These are phyloP conservation scores for Cladochytrium replicatum DNA, from an alignment of 192 early-diverging fungal species.

Conservation along the genomic window DNA sequence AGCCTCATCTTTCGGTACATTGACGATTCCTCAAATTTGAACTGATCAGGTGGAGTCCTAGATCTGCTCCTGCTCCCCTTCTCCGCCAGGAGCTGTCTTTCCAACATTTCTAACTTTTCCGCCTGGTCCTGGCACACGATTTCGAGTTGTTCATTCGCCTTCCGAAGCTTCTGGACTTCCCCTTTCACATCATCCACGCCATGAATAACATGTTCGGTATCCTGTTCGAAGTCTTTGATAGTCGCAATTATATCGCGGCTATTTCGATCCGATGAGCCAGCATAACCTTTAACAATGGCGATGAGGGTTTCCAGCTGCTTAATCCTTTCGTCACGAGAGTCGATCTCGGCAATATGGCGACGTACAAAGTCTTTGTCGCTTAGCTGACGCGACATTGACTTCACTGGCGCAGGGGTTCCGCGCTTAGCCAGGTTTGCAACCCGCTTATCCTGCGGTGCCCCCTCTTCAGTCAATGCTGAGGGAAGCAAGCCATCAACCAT, in stretches of 20 bases:
- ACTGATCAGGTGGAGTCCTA: constrained; percentile 9
- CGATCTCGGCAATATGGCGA: constrained; percentile 36
- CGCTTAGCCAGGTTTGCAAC: background rate
- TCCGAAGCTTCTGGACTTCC: constrained; percentile 28
- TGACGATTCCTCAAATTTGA: too few relatives aligned
- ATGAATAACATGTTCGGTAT: constrained; percentile 18
- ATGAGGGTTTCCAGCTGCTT: constrained; percentile 31
- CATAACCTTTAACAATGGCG: constrained; percentile 16
- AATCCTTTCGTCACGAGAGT: constrained; percentile 30
- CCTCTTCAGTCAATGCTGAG: background rate
- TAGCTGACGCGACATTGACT: background rate
- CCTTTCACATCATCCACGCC: constrained; percentile 18
- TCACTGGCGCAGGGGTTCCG: constrained; percentile 9
- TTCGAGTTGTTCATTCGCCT: constrained; percentile 43
- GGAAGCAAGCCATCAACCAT: constrained; percentile 32
- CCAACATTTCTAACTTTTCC: constrained; percentile 33
- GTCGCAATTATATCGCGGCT: too few relatives aligned
- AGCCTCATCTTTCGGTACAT: constrained; percentile 7
- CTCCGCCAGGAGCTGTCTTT: background rate
- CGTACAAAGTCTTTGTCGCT: constrained; percentile 29
- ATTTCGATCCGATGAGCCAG: constrained; percentile 15
- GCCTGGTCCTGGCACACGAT: constrained; percentile 36
- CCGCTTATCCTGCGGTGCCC: background rate
- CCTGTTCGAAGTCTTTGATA: constrained; percentile 24
- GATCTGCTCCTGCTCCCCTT: background rate